Evolutionary conservation across 306 rosid genomes (phyloP), one percentile per base, ranked within the genome.

Genomic region (Spatholobus suberectus): DNA sequence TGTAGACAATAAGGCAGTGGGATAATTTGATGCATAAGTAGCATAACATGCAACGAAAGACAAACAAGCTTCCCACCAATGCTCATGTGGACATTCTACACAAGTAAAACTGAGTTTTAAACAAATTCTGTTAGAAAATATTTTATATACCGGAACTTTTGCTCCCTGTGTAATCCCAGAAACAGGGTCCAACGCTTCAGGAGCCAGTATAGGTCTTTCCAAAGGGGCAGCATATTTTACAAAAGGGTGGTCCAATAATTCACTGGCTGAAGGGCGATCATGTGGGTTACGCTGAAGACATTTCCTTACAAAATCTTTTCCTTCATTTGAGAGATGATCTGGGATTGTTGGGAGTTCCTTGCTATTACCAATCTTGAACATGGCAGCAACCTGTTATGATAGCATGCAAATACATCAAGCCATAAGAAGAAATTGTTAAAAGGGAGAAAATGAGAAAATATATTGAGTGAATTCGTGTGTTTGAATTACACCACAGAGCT

Each of bases 281-380:
- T 21, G 86, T 35, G 99, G 99, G 83, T 96, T 89, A 32, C 99
- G 91, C 80, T 96, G 97, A 77, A 96, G 89, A 86, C 99, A 96
- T 80, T 80, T 83, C 82, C 91, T 80, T 73, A 96, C 90, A 86
- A 96, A 96, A 86, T 96, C 95, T 89, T 90, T 94, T 81, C 98
- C 98, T 78, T 94, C 95, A 7, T 83, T 85, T 72, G 98, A 94
- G 81, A 96, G 98, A 87, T 87, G 58, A 76, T 91, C 98, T 32
- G 99, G 98, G 80, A 96, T 92, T 77, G 80, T 75, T 29, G 98
- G 98, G 77, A 94, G 97, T 80, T 96, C 99, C 90, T 90, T 96
- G 91, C 99, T 89, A 83, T 96, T 96, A 41, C 99, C 99, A 80
- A 96, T 94, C 90, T 96, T 96, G 88, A 96, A 96, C 99, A 96